Percentiles rank a stretch among this genome's conserved stretches.
Evolutionary conservation across 2,329 filamentous ascomycete genomes (phyloP).

Genomic region (Fusarium pseudograminearum): DNA sequence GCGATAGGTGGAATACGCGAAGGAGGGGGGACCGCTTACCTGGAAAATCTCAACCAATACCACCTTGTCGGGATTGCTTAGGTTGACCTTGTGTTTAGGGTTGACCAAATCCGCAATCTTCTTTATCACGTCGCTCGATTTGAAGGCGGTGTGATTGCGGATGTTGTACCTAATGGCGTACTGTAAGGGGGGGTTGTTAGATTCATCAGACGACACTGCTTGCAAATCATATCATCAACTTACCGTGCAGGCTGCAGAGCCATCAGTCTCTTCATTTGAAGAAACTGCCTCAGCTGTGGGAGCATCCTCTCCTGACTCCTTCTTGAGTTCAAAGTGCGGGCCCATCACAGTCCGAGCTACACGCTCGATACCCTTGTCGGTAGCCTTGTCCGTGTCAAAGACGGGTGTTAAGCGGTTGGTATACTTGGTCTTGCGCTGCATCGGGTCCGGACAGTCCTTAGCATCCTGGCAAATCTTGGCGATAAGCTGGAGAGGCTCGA

Average conservation of each 20-base stretch:
- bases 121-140: conserved; percentile 76
- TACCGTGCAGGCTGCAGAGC: conserved; percentile 56
- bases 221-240: conserved; percentile 45
- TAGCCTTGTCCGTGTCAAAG: conserved; percentile 70
- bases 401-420: conserved; percentile 70
- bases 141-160: conserved; percentile 77
- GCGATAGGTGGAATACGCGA: conserved; percentile 40
- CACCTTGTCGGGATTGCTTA: conserved; percentile 81
- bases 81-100: conserved; percentile 78
- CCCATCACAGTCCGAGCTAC: conserved; percentile 72
- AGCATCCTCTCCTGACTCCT: conserved; percentile 36
- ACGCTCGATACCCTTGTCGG: conserved; percentile 74
- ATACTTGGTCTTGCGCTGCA: conserved; percentile 64
- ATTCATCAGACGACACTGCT: conserved; percentile 11
- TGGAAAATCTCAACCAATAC: conserved; percentile 85
- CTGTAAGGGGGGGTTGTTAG: conserved; percentile 57
- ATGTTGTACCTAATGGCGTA: conserved; percentile 87
- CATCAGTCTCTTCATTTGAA: conserved; percentile 29
- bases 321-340: conserved; percentile 68
- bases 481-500: conserved; percentile 68
- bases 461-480: conserved; percentile 68
- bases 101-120: conserved; percentile 75
- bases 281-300: conserved; percentile 23
- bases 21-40: conserved; percentile 59
- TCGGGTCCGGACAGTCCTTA: conserved; percentile 55